Evolutionary conservation across 179 eudicot species (phyloP).

Genomic region (Drosera spatulata): DNA sequence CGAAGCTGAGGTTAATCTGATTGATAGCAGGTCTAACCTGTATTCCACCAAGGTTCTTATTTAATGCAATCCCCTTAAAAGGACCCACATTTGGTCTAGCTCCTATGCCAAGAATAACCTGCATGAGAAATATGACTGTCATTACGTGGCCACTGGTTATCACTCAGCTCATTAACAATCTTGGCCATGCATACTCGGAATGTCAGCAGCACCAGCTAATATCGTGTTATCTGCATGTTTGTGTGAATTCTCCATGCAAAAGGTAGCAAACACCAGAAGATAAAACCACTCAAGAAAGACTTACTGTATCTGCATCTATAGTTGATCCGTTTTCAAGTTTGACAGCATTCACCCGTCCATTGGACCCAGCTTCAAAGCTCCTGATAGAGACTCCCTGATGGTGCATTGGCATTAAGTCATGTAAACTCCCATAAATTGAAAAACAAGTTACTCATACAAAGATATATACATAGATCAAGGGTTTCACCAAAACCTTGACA

Average conservation of each 20-base stretch:
- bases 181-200: too few relatives aligned
- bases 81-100: constrained; percentile 84
- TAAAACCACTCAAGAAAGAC: constrained; percentile 3
- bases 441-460: neutral
- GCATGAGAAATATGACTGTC: constrained; percentile 3
- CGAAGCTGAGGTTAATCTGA: neutral
- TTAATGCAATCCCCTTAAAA: constrained; percentile 65
- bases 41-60: constrained; percentile 72
- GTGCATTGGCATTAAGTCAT: constrained; percentile 4
- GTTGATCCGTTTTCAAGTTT: constrained; percentile 81
- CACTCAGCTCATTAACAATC: too few relatives aligned
- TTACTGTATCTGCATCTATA: constrained; percentile 86
- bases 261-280: neutral
- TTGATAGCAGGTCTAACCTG: constrained; percentile 38
- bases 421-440: neutral
- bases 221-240: too few relatives aligned
- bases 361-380: constrained; percentile 78
- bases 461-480: neutral
- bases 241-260: neutral
- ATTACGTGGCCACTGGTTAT: too few relatives aligned
- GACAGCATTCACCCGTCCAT: constrained; percentile 72
- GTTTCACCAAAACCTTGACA: constrained; percentile 44
- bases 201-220: too few relatives aligned
- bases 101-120: constrained; percentile 93
- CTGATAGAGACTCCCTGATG: constrained; percentile 69